Evolutionary conservation across 192 early-diverging fungal genomes (phyloP).

Genomic region (Pecoramyces ruminantium): DNA sequence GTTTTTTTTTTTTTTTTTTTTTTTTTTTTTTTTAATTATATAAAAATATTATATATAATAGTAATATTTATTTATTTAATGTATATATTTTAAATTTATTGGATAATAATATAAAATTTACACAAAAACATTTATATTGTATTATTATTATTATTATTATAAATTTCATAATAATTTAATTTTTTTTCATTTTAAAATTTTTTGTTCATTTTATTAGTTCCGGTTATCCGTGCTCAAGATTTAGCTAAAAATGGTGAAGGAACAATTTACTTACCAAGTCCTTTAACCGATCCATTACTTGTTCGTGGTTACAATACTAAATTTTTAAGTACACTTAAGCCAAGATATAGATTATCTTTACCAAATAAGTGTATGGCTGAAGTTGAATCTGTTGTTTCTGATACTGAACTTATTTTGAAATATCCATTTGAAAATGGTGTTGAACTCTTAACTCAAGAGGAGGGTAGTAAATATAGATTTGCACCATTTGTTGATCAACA

Average conservation of each 20-base stretch:
- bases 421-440: conserved; percentile 56
- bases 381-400: conserved; percentile 61
- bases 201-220: conserved; percentile 30
- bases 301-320: neutral
- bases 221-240: conserved; percentile 87
- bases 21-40: no score
- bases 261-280: conserved; percentile 27
- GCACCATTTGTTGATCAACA: conserved; percentile 75
- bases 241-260: conserved; percentile 56
- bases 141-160: no score
- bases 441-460: conserved; percentile 33
- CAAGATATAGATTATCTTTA: conserved; percentile 43
- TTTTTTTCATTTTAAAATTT: no score
- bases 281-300: conserved; percentile 10
- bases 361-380: conserved; percentile 45
- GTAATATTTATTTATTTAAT: no score
- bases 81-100: no score
- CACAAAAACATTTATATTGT: no score
- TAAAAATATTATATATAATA: no score
- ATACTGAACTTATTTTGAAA: conserved; percentile 62
- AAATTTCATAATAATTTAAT: no score
- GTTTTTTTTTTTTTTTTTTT: no score
- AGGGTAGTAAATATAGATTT: conserved; percentile 43
- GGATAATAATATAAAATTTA: no score
- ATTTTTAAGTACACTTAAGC: conserved; percentile 27